Conservation (phyloP, 192 early-diverging fungal species). For the Coemansia sp. region DNA sequence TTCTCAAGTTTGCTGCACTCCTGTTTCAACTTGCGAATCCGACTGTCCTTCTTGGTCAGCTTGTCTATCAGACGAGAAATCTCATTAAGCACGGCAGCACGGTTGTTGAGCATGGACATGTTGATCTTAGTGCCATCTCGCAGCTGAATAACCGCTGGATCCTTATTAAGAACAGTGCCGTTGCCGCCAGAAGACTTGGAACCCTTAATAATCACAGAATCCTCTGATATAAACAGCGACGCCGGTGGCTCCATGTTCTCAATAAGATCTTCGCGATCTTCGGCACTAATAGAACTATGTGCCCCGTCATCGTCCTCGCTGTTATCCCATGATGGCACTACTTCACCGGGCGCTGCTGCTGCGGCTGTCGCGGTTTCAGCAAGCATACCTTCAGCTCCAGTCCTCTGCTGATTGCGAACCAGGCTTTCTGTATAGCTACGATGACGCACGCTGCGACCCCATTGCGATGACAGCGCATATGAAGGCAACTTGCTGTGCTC, state of each 20-base stretch:
- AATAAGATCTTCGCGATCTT: neutral
- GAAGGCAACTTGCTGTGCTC: conserved; percentile 48
- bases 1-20: conserved; percentile 29
- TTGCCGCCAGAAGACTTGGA: neutral
- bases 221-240: conserved; percentile 38
- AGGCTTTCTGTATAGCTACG: conserved; percentile 32
- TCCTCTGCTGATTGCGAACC: neutral
- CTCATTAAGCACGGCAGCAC: conserved; percentile 15
- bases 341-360: neutral
- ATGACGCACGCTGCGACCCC: conserved; percentile 35
- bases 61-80: conserved; percentile 20
- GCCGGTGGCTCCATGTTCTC: conserved; percentile 34
- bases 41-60: conserved; percentile 18
- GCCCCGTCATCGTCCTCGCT: neutral
- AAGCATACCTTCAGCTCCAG: neutral
- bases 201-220: conserved; percentile 9
- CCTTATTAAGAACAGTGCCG: neutral
- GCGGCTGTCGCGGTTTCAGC: neutral
- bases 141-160: neutral
- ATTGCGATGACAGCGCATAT: conserved; percentile 39
- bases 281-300: neutral
- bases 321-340: neutral
- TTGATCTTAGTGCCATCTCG: neutral
- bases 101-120: conserved; percentile 20
- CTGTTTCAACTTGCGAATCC: conserved; percentile 10